Percentiles rank a stretch among this genome's conserved stretches.
These are phyloP conservation scores for Choiromyces venosus DNA, from an alignment of 495 filamentous ascomycete genomes.

Conservation along the genomic window DNA sequence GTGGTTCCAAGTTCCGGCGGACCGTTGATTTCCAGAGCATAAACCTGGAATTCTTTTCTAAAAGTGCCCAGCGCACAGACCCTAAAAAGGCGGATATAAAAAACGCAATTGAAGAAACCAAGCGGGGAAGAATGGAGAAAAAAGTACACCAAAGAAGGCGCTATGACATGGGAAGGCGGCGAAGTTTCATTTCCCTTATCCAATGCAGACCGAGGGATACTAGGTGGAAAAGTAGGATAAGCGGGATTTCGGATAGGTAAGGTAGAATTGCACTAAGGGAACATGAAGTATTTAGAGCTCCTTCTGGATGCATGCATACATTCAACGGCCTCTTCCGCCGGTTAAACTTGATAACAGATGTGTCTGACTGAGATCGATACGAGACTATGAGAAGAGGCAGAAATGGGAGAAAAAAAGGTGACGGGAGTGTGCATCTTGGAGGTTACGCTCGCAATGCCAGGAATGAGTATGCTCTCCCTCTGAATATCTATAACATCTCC, in stretches of 20 bases:
- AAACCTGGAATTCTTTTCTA: slow-evolving; percentile 25
- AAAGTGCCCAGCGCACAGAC: slow-evolving; percentile 26
- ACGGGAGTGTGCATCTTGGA: neutral
- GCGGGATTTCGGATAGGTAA: slow-evolving; percentile 17
- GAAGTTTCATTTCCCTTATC: slow-evolving; percentile 9
- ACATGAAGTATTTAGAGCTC: slow-evolving; percentile 17
- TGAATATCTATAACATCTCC: neutral
- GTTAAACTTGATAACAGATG: slow-evolving; percentile 9
- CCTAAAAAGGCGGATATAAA: slow-evolving; percentile 5
- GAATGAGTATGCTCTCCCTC: neutral
- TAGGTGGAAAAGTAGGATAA: slow-evolving; percentile 7
- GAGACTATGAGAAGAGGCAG: neutral
- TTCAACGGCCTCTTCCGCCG: slow-evolving; percentile 6
- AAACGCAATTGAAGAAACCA: neutral
- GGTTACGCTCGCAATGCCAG: neutral
- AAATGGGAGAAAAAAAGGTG: neutral
- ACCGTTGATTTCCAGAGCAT: slow-evolving; percentile 14
- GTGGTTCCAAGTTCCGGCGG: slow-evolving; percentile 9
- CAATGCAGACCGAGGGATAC: neutral
- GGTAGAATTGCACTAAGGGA: neutral
- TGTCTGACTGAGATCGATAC: neutral
- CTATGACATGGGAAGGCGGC: slow-evolving; percentile 16
- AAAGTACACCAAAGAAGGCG: neutral
- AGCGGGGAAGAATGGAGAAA: neutral
- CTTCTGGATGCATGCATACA: slow-evolving; percentile 19